Base-by-base conservation (phyloP, 2,329 filamentous ascomycete species). In the Ascochyta clinopodiicola region DNA sequence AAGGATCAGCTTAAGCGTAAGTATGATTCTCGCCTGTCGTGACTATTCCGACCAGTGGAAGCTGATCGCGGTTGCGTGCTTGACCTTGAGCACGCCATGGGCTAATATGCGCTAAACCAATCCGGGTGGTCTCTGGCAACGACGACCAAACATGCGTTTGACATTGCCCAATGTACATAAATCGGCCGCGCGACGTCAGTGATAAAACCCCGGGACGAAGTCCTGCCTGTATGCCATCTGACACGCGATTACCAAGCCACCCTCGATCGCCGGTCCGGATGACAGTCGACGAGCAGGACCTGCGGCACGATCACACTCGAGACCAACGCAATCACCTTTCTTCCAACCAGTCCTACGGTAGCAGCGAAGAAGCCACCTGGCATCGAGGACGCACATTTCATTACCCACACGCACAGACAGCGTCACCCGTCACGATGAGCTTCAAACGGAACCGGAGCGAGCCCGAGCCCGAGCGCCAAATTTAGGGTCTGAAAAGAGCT, bases 401-500 rank as follows among this genome's bases (percentile, higher is more conserved):
- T 31, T 37, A 22, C 48, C 40, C 46, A 46, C 36, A 35, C 39
- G 57, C 56, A 54, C 59, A 59, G 54, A 62, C 52, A 39, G 27
- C 36, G 19, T 38, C 13, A 25, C 22, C 46, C 24, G 31, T 46
- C 13, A n/a, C 34, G 31, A 24, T 39, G 46, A 36, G 46, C 51
- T 36, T 39, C 35, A 36, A 10, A 27, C 52, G 42, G 24, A 50
- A 32, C 36, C 34, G 38, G 25, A 45, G 37, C 37, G 10, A 21
- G 21, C n/a, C 24, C 15, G 44, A 37, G 46, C 12, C 29, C 7
- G 36, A 46, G 48, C 52, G 42, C 21, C 25, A 31, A n/a, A 17
- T 10, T 17, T 38, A 48, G 43, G 44, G 40, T 34, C 43, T 31
- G 46, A 36, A 48, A 56, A 54, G 46, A 59, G 52, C 52, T 59